Evolutionary conservation across 208 protist genomes (phyloP), one percentile per base, ranked within the genome.

Genomic region (Wallacemonas collosoma): DNA sequence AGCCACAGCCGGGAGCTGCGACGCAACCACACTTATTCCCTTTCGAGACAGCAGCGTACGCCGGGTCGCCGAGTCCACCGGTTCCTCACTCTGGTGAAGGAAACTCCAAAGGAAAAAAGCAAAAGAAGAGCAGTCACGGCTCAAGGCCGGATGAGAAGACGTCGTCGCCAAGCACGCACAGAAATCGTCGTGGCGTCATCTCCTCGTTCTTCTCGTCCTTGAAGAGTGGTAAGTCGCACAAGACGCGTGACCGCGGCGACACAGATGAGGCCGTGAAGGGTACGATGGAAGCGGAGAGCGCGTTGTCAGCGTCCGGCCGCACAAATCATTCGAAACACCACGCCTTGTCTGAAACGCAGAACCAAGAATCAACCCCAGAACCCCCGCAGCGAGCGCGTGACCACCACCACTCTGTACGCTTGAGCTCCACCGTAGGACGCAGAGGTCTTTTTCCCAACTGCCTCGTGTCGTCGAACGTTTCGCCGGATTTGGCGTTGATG

Each of bases 381-480:
- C 39, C 41, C 14, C 67, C 41, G 35, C 15, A 14, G 15, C 54
- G 0, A 38, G 54, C 7, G 7, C 15, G 17, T 35, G 54, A 14
- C 7, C 54, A 17, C 7, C 54, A 17, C 54, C 15, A 11, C 7
- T 62, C 56, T 7, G 6, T 9, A 38, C 7, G 7, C 15, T 6
- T 38, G 8, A 6, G 14, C 11, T 7, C 36, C 7, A 62, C 26
- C 6, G 56, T 50, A 9, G 57, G 57, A 3, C 26, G 54, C 51
- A 26, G 15, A 3, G 86, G 85, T 2, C 54, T 83, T 26, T 90
- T 93, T 71, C 83, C 83, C 3, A 91, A 82, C 72, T 93, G 87
- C 68, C 72, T 90, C 67, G 83, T 90, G 39, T 84, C 81, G 8
- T 89, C 80, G 2, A 85, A 88, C 73, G 61, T 88, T 53, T 55